Evolutionary conservation across 768 basidiomycete species (phyloP), one percentile per base, ranked within the genome.

Genomic region (Mycena polygramma): DNA sequence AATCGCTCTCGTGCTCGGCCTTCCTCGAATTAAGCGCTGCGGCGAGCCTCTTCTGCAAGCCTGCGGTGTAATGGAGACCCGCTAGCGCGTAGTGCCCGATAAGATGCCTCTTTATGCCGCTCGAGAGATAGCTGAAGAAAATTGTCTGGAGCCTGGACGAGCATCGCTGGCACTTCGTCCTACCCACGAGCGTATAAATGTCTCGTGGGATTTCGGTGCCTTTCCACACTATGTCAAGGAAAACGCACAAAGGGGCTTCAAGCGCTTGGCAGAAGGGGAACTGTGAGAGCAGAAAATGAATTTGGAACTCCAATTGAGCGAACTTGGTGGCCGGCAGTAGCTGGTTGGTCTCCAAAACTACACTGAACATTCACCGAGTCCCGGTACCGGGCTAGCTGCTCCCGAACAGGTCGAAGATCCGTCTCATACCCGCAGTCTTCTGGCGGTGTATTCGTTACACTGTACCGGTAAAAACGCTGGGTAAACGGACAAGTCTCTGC

Each of bases 181-280:
- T 48, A 19, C 64, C 55, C 64, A 57, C 45, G 55, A 49, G 30
- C 49, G 64, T 20, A 45, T 24, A 51, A 66, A 49, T 36, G 37
- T 43, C 43, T 46, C 20, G 22, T 55, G 17, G n/a, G 45, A 49
- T 37, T 48, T 17, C 36, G 41, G 53, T 4, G 36, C 19, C n/a
- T 57, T 15, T 64, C 10, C 43, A 45, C n/a, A 17, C 9, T 36
- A 54, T 57, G 46, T 54, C 63, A 65, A 65, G 57, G 55, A 41
- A 37, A 55, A 66, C 26, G 43, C 43, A 14, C 10, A 24, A 49
- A 35, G 49, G 59, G 36, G 14, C n/a, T n/a, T n/a, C 39, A 49
- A 49, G 3, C 48, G 15, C 30, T 35, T n/a, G 49, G 8, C 13
- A 63, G 26, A 41, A 20, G 43, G 19, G 9, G 49, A 41, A 46